Base-by-base conservation (phyloP, 1,284 basidiomycete species). In the Malassezia cuniculi region DNA sequence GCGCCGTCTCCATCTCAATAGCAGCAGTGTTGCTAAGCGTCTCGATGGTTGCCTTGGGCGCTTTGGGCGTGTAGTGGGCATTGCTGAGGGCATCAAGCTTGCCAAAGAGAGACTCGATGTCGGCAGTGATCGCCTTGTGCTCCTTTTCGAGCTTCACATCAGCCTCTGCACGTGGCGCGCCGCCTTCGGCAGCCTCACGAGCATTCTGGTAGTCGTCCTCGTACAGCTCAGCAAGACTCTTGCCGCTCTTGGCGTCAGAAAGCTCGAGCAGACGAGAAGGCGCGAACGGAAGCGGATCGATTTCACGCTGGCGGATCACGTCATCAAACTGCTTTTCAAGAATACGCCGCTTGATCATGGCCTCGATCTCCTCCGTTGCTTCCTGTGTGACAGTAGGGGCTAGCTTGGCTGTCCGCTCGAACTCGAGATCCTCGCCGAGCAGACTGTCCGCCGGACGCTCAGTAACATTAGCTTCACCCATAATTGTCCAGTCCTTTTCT, bases 81-180 rank as follows among this genome's bases (percentile, higher is more conserved):
- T 93, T 94, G 65, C 81, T 84, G 28, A 97, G 71, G 6, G 89
- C 86, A 69, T 97, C 90, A 20, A 97, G 74, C 68, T 93, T 94
- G 47, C 76, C 74, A 50, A 80, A 85, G 27, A 99, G 80, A 30
- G 76, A 76, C 43, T 86, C 82, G 81, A 89, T 94, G 8, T 82
- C 57, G 33, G 73, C 71, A 43, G 81, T 79, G 36, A 97, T 79
- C 65, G 84, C 85, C 12, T 80, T 76, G 64, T 94, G 90, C 68
- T 93, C 85, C 63, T 84, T 81, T 57, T 75, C 73, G 19, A 97
- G 73, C 68, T 85, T 89, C 17, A 80, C 84, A 55, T 97, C 89
- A 1, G 85, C 75, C 54, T 86, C 82, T 52, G 87, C 81, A 11
- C 36, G 36, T 8, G 70, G 65, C 1, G 72, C 67, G 14, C 74